Evolutionary conservation across 176 grass and related monocot species (phyloP), one percentile per base, ranked within the genome.

Genomic region (Zizania latifolia): DNA sequence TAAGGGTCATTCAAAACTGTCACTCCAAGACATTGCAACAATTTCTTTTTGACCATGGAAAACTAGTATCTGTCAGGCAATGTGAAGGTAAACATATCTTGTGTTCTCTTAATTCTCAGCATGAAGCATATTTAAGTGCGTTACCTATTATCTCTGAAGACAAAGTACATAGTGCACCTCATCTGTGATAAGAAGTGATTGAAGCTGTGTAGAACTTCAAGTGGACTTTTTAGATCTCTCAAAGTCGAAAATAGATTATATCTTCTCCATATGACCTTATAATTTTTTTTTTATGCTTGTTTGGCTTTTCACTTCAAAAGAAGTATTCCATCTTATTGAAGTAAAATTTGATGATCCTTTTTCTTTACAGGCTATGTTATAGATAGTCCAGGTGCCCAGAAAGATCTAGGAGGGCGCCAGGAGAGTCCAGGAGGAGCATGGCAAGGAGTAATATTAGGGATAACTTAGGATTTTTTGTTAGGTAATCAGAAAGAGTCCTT

Each of bases 21-120:
- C 93, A 97, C 60, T 97, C 87, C 32, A 93, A 88, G 61, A 80
- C 90, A 38, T 71, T 97, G 61, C 85, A 76, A 54, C 82, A 93
- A 10, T 80, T 97, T 76, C 90, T 97, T 82, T 74, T 70, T 65
- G 68, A 85, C 30, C 73, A 89, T 38, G 88, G 90, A 60, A 93
- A 81, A 51, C 82, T 97, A 72, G 40, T 90, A 65, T 86, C 82
- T n/a, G 46, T 89, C 38, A 82, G 35, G 73, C 80, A 90, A 86
- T 78, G 58, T 65, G 77, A 89, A 86, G 90, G 90, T 97, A 78
- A 74, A 32, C 27, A 39, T 69, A 71, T 70, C 23, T 36, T 59
- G 33, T 79, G 15, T 44, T 78, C 51, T 37, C 27, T 81, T 70
- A 72, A 11, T 10, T 40, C 50, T 46, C 11, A 37, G 1, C 12